Evolutionary conservation across 148 eudicot species (phyloP), one percentile per base, ranked within the genome.

Genomic region (Hydrangea macrophylla): DNA sequence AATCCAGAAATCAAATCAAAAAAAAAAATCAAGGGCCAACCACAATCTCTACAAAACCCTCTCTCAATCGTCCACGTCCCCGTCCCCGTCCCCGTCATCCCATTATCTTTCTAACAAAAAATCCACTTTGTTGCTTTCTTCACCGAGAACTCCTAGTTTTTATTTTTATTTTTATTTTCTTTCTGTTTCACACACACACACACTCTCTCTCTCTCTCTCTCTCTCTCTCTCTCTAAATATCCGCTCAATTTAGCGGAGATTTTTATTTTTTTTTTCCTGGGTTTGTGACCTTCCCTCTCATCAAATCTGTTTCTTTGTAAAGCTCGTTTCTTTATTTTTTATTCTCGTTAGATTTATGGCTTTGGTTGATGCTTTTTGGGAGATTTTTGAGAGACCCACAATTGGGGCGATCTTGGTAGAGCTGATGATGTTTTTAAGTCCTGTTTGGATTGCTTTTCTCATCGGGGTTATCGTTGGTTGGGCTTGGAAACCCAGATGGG

Each of bases 401-500:
- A 69, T 70, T 22, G 85, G 90, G 54, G 79, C 73, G 10, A 50
- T 85, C 18, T 22, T 84, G 2, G 27, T 82, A 1, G 98, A 83
- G 40, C 70, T 81, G 58, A 63, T 85, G 64, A 45, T 88, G 76
- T 71, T 79, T 61, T 26, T 84, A 31, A 71, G 82, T 62, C 91
- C 90, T 73, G 81, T 91, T 72, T 91, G 93, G 91, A 64, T 83
- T 65, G 97, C 96, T 6, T 89, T 91, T 78, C 62, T 95, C 59
- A 17, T 84, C 73, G 99, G 97, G 25, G 56, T 95, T 69, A 20
- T 91, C 31, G 73, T 89, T 59, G 99, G 99, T 23, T 89, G 96
- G 99, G 72, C 64, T 56, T 95, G 99, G 99, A 84, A 80, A 60
- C 99, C 99, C 31, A 85, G 73, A n/a, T 91, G 97, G 97, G 83